A percentile compares a stretch with the other conserved stretches of the same genome.
Conservation (phyloP, 2,329 filamentous ascomycete species). For the Capronia epimyces region DNA sequence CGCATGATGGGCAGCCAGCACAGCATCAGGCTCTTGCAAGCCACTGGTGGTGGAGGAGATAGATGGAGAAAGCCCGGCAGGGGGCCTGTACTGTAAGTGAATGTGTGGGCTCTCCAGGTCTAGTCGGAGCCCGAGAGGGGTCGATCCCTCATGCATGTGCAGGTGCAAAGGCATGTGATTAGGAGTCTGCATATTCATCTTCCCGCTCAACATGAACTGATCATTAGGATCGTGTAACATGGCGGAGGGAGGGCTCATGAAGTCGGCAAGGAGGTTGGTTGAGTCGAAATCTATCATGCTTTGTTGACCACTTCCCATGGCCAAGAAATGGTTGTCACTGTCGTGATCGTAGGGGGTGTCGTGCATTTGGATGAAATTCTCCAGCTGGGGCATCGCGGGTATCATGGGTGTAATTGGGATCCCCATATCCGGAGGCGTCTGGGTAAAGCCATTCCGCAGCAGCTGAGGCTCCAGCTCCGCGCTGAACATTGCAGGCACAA, state of each 20-base stretch:
- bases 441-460: conserved; percentile 24
- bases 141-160: conserved; percentile 20
- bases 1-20: conserved; percentile 47
- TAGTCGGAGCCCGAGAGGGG: conserved; percentile 17
- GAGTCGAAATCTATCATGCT: conserved; percentile 28
- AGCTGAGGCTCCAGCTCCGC: conserved; percentile 23
- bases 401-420: conserved; percentile 29
- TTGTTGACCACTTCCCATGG: conserved; percentile 21
- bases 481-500: conserved; percentile 22
- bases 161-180: conserved; percentile 22
- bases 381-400: conserved; percentile 28
- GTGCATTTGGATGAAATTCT: conserved; percentile 27
- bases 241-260: conserved; percentile 25
- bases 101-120: conserved; percentile 22
- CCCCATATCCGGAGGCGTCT: conserved; percentile 27
- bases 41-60: conserved; percentile 22
- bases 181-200: conserved; percentile 22
- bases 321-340: conserved; percentile 27
- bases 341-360: conserved; percentile 25
- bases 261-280: conserved; percentile 23
- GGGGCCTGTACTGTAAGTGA: conserved; percentile 15
- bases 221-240: conserved; percentile 26
- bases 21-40: conserved; percentile 42
- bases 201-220: conserved; percentile 21
- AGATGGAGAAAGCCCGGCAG: conserved; percentile 24